A percentile compares a stretch with the other conserved stretches of the same genome.
phyloP scores from a whole-genome alignment of 768 basidiomycete genomes.

The Lentinula lateritia region DNA sequence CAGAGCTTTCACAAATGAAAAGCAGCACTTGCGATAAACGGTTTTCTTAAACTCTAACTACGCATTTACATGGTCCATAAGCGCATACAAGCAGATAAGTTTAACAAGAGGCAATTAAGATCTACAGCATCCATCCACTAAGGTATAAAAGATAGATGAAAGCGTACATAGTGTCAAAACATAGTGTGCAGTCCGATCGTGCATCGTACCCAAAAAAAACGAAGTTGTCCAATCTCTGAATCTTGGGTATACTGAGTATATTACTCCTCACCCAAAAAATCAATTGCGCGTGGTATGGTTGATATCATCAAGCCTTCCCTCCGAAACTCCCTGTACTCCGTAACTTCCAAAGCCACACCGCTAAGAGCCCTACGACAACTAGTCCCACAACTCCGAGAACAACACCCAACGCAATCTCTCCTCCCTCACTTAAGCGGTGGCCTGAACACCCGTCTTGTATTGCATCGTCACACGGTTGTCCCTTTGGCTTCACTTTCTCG shows the following conservation, averaged over 20 bases:
- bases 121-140: too few species aligned
- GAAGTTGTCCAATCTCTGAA: neutral
- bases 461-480: constrained; percentile 75
- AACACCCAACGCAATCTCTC: constrained; percentile 66
- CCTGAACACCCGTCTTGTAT: constrained; percentile 47
- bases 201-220: neutral
- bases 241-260: neutral
- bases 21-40: too few species aligned
- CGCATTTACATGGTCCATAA: too few species aligned
- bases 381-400: constrained; percentile 59
- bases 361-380: constrained; percentile 43
- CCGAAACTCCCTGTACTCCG: constrained; percentile 3
- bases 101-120: too few species aligned
- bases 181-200: too few species aligned
- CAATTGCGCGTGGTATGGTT: neutral
- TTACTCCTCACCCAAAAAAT: too few species aligned
- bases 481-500: constrained; percentile 52
- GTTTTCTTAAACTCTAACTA: too few species aligned
- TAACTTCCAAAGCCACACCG: constrained; percentile 28
- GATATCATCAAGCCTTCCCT: neutral
- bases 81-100: too few species aligned
- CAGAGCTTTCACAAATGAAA: neutral
- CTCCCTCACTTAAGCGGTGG: constrained; percentile 50
- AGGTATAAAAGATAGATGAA: too few species aligned
- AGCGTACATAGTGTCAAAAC: neutral